Conservation (phyloP, 192 early-diverging fungal genomes). For the Entomortierella beljakovae region DNA sequence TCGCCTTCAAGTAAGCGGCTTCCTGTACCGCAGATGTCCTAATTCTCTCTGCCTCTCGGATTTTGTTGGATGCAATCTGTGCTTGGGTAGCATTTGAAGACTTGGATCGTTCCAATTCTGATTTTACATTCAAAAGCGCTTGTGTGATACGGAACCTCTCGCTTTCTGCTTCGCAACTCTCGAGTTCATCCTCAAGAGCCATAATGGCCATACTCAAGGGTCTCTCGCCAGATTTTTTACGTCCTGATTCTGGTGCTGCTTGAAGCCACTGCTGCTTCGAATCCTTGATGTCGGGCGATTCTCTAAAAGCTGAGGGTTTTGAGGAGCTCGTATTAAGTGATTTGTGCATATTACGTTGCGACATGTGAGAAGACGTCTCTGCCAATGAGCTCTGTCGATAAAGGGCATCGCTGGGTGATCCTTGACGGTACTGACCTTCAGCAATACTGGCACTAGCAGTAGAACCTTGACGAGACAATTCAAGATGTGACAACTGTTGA, state of each 20-base stretch:
- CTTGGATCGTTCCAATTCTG: conserved; percentile 61
- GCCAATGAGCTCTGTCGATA: conserved; percentile 3
- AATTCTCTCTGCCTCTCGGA: conserved; percentile 60
- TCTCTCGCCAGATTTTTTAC: conserved; percentile 40
- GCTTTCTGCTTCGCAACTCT: conserved; percentile 51
- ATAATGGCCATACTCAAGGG: conserved; percentile 39
- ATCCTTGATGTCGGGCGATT: conserved; percentile 24
- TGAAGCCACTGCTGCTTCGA: conserved; percentile 45
- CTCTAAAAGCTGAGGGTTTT: background rate
- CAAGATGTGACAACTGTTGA: conserved; percentile 18
- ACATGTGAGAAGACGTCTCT: background rate
- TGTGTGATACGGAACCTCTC: conserved; percentile 64
- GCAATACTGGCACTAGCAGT: background rate
- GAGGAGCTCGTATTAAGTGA: background rate
- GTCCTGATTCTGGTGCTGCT: conserved; percentile 36
- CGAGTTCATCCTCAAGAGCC: conserved; percentile 38
- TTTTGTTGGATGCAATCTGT: conserved; percentile 58
- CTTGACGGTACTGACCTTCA: conserved; percentile 10
- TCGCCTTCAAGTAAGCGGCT: conserved; percentile 65
- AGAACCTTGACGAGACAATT: conserved; percentile 27
- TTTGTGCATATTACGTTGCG: background rate
- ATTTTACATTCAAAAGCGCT: conserved; percentile 59
- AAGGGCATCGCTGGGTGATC: background rate
- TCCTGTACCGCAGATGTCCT: conserved; percentile 66
- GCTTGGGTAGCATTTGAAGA: conserved; percentile 58